Evolutionary conservation across 1,284 basidiomycete species (phyloP).

Genomic region (Cutaneotrichosporon dermatis): DNA sequence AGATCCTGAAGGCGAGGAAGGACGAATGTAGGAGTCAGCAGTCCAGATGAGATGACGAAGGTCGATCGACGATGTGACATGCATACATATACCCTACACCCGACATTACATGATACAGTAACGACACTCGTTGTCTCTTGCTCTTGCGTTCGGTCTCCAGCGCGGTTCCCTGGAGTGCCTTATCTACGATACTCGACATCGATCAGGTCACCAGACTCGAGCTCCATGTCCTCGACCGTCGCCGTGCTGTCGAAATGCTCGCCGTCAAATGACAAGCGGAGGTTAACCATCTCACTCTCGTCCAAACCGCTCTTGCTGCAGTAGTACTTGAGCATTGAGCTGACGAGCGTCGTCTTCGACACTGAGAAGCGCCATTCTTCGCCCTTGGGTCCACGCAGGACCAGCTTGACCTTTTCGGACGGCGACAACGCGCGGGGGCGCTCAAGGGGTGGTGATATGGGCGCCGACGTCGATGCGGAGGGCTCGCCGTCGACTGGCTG

Average conservation of each 20-base stretch:
- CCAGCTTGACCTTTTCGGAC: slow-evolving; percentile 4
- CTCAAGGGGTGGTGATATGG: too few relatives aligned
- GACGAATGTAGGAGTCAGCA: too few relatives aligned
- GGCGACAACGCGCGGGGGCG: too few relatives aligned
- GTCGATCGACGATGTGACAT: not conserved
- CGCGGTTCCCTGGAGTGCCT: too few relatives aligned
- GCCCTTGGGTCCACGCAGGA: slow-evolving; percentile 11
- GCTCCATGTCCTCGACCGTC: slow-evolving; percentile 26
- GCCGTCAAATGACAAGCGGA: slow-evolving; percentile 28
- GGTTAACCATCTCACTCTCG: slow-evolving; percentile 9
- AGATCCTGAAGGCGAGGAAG: too few relatives aligned
- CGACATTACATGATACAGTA: too few relatives aligned
- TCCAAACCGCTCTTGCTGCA: slow-evolving; percentile 16
- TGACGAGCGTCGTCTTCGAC: not conserved
- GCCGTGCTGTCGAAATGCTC: slow-evolving; percentile 18
- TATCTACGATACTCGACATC: slow-evolving; percentile 11
- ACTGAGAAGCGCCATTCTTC: slow-evolving; percentile 6
- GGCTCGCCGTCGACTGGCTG: too few relatives aligned
- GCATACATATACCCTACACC: not conserved
- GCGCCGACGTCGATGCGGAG: too few relatives aligned
- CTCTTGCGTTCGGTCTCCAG: not conserved
- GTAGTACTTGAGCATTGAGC: slow-evolving; percentile 19
- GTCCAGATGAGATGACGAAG: too few relatives aligned
- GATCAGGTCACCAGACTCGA: slow-evolving; percentile 32
- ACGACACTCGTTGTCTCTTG: not conserved